Conservation (phyloP, 2,329 filamentous ascomycete genomes). For the Ceratocystis harringtonii region DNA sequence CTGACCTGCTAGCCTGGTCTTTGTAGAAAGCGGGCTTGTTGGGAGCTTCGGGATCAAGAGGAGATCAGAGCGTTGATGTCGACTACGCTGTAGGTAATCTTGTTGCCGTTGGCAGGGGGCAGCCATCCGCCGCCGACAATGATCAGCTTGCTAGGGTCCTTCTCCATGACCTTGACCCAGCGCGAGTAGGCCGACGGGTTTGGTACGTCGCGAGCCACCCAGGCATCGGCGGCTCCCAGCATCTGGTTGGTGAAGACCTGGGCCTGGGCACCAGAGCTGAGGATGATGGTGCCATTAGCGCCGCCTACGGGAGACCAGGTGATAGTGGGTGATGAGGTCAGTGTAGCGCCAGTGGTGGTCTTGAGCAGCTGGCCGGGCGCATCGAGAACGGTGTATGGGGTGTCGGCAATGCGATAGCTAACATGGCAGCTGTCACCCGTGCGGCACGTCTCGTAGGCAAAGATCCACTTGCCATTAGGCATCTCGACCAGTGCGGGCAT, state of each 20-base stretch:
- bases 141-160: slow-evolving; percentile 25
- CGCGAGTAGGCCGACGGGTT: slow-evolving; percentile 28
- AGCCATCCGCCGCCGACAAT: slow-evolving; percentile 33
- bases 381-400: slow-evolving; percentile 26
- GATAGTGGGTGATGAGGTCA: slow-evolving; percentile 29
- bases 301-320: slow-evolving; percentile 31
- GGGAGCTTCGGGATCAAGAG: not conserved
- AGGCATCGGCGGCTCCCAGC: slow-evolving; percentile 26
- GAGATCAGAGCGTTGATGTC: slow-evolving; percentile 16
- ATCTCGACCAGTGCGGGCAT: slow-evolving; percentile 50
- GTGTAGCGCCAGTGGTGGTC: slow-evolving; percentile 22
- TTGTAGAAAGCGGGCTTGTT: not conserved
- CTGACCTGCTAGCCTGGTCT: not conserved
- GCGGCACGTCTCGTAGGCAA: slow-evolving; percentile 48
- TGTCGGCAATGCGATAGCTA: slow-evolving; percentile 30
- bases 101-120: slow-evolving; percentile 33
- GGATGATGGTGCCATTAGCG: slow-evolving; percentile 31
- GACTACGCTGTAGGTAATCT: slow-evolving; percentile 27
- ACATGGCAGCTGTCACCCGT: slow-evolving; percentile 31
- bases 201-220: slow-evolving; percentile 26
- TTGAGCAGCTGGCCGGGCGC: slow-evolving; percentile 24
- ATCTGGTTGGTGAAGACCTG: slow-evolving; percentile 31
- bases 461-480: slow-evolving; percentile 45
- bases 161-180: slow-evolving; percentile 25
- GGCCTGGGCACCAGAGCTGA: slow-evolving; percentile 25